Conservation (phyloP, 2,329 filamentous ascomycete species). For the Phoma sp. region DNA sequence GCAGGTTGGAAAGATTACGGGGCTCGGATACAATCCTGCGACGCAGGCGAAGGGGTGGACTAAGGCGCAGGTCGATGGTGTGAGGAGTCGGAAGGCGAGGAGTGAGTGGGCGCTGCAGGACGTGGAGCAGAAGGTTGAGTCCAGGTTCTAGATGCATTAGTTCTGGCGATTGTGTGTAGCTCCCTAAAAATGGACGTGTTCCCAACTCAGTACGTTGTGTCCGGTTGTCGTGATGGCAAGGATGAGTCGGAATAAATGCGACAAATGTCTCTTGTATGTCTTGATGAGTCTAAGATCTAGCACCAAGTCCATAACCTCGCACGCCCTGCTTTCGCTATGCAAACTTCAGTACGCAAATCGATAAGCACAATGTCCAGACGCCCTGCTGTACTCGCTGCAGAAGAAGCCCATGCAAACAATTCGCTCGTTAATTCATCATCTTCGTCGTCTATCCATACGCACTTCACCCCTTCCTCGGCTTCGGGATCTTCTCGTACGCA, state of each 20-base stretch:
- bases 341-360: neutral
- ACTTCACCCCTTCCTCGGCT: constrained; percentile 46
- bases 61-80: constrained; percentile 69
- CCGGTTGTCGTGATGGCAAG: no score
- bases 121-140: constrained; percentile 73
- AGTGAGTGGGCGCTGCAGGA: constrained; percentile 80
- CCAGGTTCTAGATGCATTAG: constrained; percentile 61
- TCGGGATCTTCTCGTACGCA: constrained; percentile 79
- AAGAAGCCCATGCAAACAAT: neutral
- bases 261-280: constrained; percentile 2
- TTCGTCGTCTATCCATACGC: neutral
- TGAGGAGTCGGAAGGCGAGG: constrained; percentile 71
- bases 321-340: neutral
- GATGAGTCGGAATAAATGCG: no score
- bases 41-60: constrained; percentile 90
- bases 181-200: no score
- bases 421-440: neutral
- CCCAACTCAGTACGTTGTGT: no score
- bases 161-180: no score
- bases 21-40: constrained; percentile 89
- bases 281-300: constrained; percentile 31
- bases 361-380: neutral
- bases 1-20: constrained; percentile 68
- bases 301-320: constrained; percentile 14
- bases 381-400: neutral